These are phyloP conservation scores for Buddleja alternifolia DNA, from an alignment of 257 asterid species.

Conservation along the genomic window DNA sequence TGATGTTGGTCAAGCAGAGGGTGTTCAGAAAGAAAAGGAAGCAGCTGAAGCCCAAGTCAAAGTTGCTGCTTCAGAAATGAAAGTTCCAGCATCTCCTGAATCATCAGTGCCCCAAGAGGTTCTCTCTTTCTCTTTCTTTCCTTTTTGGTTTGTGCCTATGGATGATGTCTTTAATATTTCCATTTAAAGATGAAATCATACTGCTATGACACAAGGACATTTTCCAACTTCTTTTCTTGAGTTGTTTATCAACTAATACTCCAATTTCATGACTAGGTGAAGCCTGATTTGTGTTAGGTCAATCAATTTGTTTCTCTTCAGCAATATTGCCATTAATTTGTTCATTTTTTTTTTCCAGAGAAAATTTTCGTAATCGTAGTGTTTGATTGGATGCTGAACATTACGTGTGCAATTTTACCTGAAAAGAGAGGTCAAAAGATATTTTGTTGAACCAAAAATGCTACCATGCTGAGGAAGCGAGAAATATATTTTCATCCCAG, in stretches of 20 bases:
- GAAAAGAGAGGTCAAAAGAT: not conserved
- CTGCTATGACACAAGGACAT: not conserved
- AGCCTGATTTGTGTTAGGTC: too few species aligned
- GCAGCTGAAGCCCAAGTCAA: slow-evolving; percentile 42
- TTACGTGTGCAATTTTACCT: slow-evolving; percentile 8
- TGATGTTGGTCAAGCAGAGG: slow-evolving; percentile 48
- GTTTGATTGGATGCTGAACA: slow-evolving; percentile 8
- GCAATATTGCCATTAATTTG: slow-evolving; percentile 3
- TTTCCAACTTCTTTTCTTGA: too few species aligned
- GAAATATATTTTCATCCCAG: not conserved
- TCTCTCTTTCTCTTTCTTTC: slow-evolving; percentile 20
- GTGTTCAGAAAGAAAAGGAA: slow-evolving; percentile 36
- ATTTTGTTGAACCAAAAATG: slow-evolving; percentile 1
- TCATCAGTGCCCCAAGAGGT: slow-evolving; percentile 61
- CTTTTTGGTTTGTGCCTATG: not conserved
- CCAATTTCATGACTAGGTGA: too few species aligned
- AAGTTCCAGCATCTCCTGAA: slow-evolving; percentile 44
- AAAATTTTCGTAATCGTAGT: not conserved
- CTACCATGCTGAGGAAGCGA: not conserved
- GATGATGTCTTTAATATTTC: not conserved
- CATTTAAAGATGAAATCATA: slow-evolving; percentile 19
- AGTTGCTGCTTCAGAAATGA: slow-evolving; percentile 49
- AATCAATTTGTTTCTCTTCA: not conserved
- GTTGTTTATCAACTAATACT: too few species aligned
- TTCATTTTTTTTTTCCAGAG: not conserved